phyloP scores from a whole-genome alignment of 2,329 filamentous ascomycete species.

The Epichloe sp. region DNA sequence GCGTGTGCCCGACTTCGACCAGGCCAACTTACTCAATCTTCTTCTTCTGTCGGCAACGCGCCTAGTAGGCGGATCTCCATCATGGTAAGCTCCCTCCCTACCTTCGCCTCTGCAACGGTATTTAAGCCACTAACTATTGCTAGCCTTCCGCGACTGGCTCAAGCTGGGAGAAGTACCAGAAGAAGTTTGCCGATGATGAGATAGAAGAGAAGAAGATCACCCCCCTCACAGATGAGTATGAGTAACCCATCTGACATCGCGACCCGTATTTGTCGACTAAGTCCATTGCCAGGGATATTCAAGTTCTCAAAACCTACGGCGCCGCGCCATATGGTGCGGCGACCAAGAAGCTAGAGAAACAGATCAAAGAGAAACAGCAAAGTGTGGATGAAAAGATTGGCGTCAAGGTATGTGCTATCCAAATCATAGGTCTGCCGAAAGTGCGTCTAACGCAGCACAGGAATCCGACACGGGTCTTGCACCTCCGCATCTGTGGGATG shows the following conservation, averaged over 20 bases:
- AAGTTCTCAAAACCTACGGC: conserved; percentile 97
- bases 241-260: conserved; percentile 9
- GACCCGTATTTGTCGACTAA: conserved; percentile 12
- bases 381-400: conserved; percentile 99
- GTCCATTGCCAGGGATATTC: conserved; percentile 63
- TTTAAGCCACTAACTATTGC: conserved; percentile 12
- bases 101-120: not conserved
- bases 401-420: conserved; percentile 44
- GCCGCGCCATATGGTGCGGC: conserved; percentile 88
- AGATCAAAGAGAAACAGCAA: conserved; percentile 98
- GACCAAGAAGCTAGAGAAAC: conserved; percentile 94
- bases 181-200: conserved; percentile 93
- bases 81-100: conserved; percentile 24
- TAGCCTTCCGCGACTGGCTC: conserved; percentile 90
- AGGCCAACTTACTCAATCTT: not conserved
- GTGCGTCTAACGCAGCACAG: conserved; percentile 29
- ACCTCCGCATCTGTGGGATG: conserved; percentile 97
- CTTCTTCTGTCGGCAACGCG: conserved; percentile 8
- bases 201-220: conserved; percentile 99
- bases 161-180: conserved; percentile 98
- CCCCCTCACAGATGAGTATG: conserved; percentile 89
- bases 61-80: conserved; percentile 20
- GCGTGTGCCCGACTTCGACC: not conserved
- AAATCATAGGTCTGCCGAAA: not conserved
- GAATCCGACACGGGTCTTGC: conserved; percentile 98